Evolutionary conservation across 139 green algal genomes (phyloP), one percentile per base, ranked within the genome.

Genomic region (Chlorella sp.): DNA sequence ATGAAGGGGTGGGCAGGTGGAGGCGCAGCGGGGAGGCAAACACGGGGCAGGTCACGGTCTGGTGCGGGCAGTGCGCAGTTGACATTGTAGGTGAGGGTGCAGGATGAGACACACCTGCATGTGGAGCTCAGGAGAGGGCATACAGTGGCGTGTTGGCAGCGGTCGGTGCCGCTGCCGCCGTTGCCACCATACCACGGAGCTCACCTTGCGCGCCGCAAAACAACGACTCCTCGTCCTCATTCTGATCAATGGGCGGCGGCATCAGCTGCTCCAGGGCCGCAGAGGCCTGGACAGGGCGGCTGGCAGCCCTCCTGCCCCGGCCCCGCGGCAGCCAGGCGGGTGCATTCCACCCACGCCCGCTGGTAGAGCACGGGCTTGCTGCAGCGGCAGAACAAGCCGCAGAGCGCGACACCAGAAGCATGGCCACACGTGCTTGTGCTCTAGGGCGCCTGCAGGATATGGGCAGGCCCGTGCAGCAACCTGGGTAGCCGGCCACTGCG

Each of bases 171-270:
- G 73, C n/a, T n/a, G 73, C 39, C 39, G 83, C 60, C 11, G 83
- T 36, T 18, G 61, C 83, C 40, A 21, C 37, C 28, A 12, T 79
- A 64, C 48, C 37, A 34, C 64, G 26, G 30, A 11, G 30, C 80
- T 42, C 53, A 92, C 91, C 90, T 42, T 93, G 90, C 30, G 11
- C 12, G 22, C 92, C 92, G 60, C 92, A 94, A 39, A 93, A 93
- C 64, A 83, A 61, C 1, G 92, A 81, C 2, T 93, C 89, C 66
- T 90, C 76, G 12, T 92, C 87, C 22, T 84, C 53, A 26, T 92
- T 86, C 30, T 89, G 21, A 16, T 89, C 88, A 16, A 93, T 87
- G 0, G 53, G 37, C 28, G 90, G 90, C 24, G 69, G 37, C 36
- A 57, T 36, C 26, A 92, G 83, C 40, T 89, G 68, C 39, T 82